phyloP scores from a whole-genome alignment of 2,329 filamentous ascomycete species.

The Beauveria rudraprayagi region DNA sequence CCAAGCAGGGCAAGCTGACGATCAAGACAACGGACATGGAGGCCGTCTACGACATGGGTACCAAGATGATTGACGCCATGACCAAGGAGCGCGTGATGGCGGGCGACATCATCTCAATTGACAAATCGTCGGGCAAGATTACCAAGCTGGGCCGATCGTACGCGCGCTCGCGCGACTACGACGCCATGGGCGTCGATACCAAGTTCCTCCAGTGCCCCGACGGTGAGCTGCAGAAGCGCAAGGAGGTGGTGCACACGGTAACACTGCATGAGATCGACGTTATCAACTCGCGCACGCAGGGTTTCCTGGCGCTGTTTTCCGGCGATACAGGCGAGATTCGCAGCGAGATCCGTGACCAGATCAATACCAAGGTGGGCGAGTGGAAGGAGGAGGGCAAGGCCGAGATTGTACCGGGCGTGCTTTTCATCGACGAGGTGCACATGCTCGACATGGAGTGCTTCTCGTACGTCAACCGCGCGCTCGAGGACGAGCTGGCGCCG shows the following conservation, averaged over 20 bases:
- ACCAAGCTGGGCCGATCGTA: slow-evolving; percentile 94
- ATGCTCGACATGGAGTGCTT: slow-evolving; percentile 99
- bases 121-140: slow-evolving; percentile 97
- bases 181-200: slow-evolving; percentile 96
- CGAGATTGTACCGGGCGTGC: slow-evolving; percentile 90
- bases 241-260: slow-evolving; percentile 95
- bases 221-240: slow-evolving; percentile 92
- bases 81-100: slow-evolving; percentile 99
- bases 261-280: slow-evolving; percentile 97
- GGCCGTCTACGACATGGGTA: slow-evolving; percentile 98
- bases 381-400: slow-evolving; percentile 99
- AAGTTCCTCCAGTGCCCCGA: slow-evolving; percentile 98
- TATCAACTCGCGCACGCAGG: slow-evolving; percentile 98
- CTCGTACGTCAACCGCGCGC: slow-evolving; percentile 93
- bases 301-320: slow-evolving; percentile 93
- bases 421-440: slow-evolving; percentile 98
- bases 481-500: slow-evolving; percentile 89
- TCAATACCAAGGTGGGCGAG: slow-evolving; percentile 97
- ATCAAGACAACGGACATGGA: slow-evolving; percentile 99
- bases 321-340: slow-evolving; percentile 97
- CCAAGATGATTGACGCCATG: slow-evolving; percentile 99
- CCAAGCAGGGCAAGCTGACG: slow-evolving; percentile 97
- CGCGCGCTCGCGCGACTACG: slow-evolving; percentile 91
- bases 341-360: slow-evolving; percentile 95
- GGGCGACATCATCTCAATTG: slow-evolving; percentile 95